phyloP scores from a whole-genome alignment of 208 protist genomes.

The Leishmania turanica region DNA sequence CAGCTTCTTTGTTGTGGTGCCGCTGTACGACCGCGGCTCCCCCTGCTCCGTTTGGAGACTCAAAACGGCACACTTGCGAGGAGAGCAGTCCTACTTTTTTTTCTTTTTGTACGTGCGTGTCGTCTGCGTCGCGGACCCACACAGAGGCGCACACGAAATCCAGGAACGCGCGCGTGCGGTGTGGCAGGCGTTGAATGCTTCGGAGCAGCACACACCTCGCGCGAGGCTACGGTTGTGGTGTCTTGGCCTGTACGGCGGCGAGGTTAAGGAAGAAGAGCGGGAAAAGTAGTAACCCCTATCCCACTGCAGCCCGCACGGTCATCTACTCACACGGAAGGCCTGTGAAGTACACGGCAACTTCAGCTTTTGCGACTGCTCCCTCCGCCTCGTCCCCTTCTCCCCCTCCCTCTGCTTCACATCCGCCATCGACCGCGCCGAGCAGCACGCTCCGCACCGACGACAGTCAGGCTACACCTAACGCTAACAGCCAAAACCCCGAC shows the following conservation, averaged over 20 bases:
- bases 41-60: neutral
- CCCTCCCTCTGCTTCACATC: slow-evolving; percentile 16
- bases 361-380: slow-evolving; percentile 9
- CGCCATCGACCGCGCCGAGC: neutral
- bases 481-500: neutral
- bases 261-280: slow-evolving; percentile 42
- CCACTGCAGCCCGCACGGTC: slow-evolving; percentile 52
- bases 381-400: slow-evolving; percentile 29
- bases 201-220: slow-evolving; percentile 27
- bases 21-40: neutral
- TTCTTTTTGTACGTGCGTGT: too few relatives aligned
- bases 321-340: slow-evolving; percentile 37
- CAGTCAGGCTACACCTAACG: slow-evolving; percentile 10
- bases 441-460: neutral
- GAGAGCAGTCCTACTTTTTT: too few relatives aligned
- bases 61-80: neutral
- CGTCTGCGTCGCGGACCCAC: neutral
- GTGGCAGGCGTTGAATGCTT: slow-evolving; percentile 9
- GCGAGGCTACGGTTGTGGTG: slow-evolving; percentile 29
- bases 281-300: slow-evolving; percentile 47
- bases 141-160: neutral
- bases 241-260: slow-evolving; percentile 25
- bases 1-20: neutral
- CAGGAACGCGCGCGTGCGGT: neutral
- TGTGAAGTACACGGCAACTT: neutral